Evolutionary conservation across 1,284 basidiomycete species (phyloP).

Genomic region (Moniliella sp.): DNA sequence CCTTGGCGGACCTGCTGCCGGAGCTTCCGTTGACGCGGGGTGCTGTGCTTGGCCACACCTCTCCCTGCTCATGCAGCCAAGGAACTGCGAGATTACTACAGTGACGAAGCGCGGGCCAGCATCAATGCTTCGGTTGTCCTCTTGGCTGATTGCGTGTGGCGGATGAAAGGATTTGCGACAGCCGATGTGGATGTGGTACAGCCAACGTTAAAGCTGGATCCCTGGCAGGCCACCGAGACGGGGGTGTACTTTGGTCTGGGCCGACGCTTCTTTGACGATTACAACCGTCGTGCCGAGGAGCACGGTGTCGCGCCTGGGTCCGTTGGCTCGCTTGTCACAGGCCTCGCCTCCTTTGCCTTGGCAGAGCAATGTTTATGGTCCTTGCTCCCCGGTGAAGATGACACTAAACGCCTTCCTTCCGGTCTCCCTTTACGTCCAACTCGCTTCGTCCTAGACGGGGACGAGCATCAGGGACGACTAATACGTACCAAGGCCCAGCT

Average conservation of each 20-base stretch:
- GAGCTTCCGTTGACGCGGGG: no score
- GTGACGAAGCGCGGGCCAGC: background rate
- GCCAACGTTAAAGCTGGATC: no score
- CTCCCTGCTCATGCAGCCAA: no score
- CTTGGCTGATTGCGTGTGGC: background rate
- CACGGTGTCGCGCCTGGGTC: background rate
- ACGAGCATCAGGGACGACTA: no score
- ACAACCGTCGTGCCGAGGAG: background rate
- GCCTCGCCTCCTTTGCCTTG: background rate
- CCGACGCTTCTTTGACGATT: background rate
- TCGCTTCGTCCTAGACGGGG: background rate
- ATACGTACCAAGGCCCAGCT: no score
- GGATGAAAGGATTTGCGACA: background rate
- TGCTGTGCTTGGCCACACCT: no score
- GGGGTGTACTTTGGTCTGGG: background rate
- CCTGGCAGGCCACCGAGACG: no score
- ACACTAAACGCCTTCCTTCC: background rate
- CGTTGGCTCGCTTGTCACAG: background rate
- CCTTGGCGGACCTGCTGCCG: no score
- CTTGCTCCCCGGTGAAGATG: background rate
- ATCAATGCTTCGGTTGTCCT: background rate
- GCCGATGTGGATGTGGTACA: background rate
- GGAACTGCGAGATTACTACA: no score
- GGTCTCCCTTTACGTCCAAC: background rate
- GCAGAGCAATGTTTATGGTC: background rate